Percentiles rank a stretch among this genome's conserved stretches.
Evolutionary conservation across 2,329 filamentous ascomycete species (phyloP).

Genomic region (Claviceps capensis): DNA sequence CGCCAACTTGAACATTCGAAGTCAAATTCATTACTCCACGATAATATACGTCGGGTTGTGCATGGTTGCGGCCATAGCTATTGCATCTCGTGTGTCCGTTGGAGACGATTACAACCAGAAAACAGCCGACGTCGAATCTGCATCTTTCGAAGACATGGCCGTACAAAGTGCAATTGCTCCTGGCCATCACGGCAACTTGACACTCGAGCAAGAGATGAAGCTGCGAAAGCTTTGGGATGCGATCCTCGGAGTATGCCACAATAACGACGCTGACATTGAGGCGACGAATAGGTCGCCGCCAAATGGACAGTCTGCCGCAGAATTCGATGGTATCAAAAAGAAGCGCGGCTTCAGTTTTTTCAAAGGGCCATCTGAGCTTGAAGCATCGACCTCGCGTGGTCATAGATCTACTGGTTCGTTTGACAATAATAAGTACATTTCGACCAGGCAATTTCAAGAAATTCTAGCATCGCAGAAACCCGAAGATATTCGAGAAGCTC

Average conservation of each 20-base stretch:
- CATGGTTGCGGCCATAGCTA: slow-evolving; percentile 1
- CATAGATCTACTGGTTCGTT: slow-evolving; percentile 31
- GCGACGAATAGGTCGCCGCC: slow-evolving; percentile 9
- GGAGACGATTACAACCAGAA: background rate
- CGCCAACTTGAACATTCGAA: background rate
- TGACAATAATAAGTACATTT: slow-evolving; percentile 82
- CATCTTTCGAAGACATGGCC: slow-evolving; percentile 21
- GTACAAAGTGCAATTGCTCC: slow-evolving; percentile 29
- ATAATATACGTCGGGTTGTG: slow-evolving; percentile 3
- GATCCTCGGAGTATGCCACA: slow-evolving; percentile 62
- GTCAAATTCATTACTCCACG: background rate
- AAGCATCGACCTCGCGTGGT: slow-evolving; percentile 17
- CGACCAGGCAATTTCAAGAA: slow-evolving; percentile 73
- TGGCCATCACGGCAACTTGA: slow-evolving; percentile 75
- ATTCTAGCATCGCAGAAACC: slow-evolving; percentile 65
- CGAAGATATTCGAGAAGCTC: slow-evolving; percentile 63
- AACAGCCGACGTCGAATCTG: background rate
- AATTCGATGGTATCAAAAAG: slow-evolving; percentile 54
- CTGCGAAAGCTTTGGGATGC: slow-evolving; percentile 75
- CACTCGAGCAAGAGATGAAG: slow-evolving; percentile 78
- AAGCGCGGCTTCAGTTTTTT: slow-evolving; percentile 55
- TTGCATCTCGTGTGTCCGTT: slow-evolving; percentile 3
- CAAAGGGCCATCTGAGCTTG: slow-evolving; percentile 27
- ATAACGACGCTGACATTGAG: slow-evolving; percentile 22
- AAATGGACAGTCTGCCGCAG: slow-evolving; percentile 8